Base-by-base conservation (phyloP, 2,329 filamentous ascomycete species). In the Sclerotinia sclerotiorum region DNA sequence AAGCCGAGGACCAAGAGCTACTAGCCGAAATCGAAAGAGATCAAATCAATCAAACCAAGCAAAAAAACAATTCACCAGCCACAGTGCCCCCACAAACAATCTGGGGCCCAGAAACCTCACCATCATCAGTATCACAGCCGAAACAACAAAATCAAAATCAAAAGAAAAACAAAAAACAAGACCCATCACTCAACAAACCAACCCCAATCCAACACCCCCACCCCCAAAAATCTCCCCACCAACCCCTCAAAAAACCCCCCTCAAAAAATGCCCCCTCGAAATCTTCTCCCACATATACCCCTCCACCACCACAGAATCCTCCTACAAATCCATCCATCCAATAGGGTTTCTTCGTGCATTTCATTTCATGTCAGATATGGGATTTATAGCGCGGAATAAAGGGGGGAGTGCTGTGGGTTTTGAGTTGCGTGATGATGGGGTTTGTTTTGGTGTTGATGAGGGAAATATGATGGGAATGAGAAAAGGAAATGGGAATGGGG, bases 341-440 rank as follows among this genome's bases (percentile, higher is more conserved):
- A 21, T 61, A n/a, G 57, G 57, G 29, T 61, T 8, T 19, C 7
- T 61, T 69, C 42, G 62, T 71, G 1, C 51, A 64, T 4, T 58
- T 44, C 51, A 64, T 4, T 58, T 44, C 39, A 65, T 71, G 65
- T 29, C 57, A 11, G 57, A 67, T 24, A 64, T 71, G 15, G 64
- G 54, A 11, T 71, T 71, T 42, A 13, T 60, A 1, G 62, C 57
- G 17, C 56, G 56, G 0, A 65, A 68, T 46, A 61, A 39, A 42
- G 57, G 57, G 2, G 65, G 48, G 2, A 64, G 67, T 27, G 65
- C 51, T 1, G 58, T 58, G 29, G 24, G 6, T 1, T 70, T 65
- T 24, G 68, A 65, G 44, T 62, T 39, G 35, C 35, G 35, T 39
- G 35, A 39, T 39, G 35, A 39, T 48, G 6, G 63, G 15, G 27